Evolutionary conservation across 345 rosid species (phyloP).

Genomic region (Sonneratia alba): DNA sequence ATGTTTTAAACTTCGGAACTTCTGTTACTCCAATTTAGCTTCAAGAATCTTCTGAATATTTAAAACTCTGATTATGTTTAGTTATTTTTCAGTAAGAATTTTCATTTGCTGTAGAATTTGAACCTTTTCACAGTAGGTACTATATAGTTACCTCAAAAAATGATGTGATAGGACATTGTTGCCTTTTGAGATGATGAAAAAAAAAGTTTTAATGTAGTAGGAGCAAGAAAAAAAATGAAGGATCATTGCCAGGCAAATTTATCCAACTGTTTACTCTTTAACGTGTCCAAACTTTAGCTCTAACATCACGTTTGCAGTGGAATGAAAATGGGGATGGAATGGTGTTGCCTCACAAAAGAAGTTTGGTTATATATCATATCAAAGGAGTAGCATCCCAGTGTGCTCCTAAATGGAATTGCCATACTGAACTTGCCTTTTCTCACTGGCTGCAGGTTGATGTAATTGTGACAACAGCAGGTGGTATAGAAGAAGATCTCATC

Average conservation of each 20-base stretch:
- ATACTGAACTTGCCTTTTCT: not conserved
- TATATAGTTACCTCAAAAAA: not conserved
- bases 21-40: not conserved
- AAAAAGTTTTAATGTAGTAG: not conserved
- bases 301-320: not conserved
- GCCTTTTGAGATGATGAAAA: not conserved
- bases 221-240: not conserved
- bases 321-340: not conserved
- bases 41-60: too few relatives aligned
- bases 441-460: constrained; percentile 65
- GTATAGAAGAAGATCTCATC: constrained; percentile 92
- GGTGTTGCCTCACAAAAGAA: not conserved
- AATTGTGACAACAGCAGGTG: constrained; percentile 88
- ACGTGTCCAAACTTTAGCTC: not conserved
- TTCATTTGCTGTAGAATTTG: too few relatives aligned
- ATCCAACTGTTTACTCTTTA: not conserved
- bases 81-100: too few relatives aligned
- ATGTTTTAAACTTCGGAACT: not conserved
- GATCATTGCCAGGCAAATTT: not conserved
- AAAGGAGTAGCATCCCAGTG: not conserved
- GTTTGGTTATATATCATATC: not conserved
- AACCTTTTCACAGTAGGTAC: not conserved
- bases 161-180: not conserved
- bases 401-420: not conserved
- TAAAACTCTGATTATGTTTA: too few relatives aligned